A percentile compares a stretch with the other conserved stretches of the same genome.
Evolutionary conservation across 1,139 yeast species (phyloP).

Genomic region (Blastobotrys ciferrii): DNA sequence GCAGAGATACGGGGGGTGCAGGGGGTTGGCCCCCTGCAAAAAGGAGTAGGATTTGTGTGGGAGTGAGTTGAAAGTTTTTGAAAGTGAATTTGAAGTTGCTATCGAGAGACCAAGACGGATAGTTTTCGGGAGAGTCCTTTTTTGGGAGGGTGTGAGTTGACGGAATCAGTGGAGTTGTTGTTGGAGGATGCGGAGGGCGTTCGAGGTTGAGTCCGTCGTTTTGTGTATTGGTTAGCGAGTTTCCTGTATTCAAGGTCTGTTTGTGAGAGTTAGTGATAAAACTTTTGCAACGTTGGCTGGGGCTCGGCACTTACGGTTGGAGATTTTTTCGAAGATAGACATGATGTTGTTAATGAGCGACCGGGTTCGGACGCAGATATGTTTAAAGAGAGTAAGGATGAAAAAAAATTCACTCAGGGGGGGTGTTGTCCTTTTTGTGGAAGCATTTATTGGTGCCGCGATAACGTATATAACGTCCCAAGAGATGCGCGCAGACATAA

Average conservation of each 20-base stretch:
- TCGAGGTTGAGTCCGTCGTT: conserved; percentile 22
- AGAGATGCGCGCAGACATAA: neutral
- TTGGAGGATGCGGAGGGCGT: conserved; percentile 10
- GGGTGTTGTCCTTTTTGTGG: no score
- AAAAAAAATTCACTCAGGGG: neutral
- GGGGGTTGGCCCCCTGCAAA: no score
- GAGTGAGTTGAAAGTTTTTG: conserved; percentile 2
- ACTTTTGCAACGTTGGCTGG: neutral
- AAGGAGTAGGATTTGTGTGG: no score
- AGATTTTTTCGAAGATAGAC: conserved; percentile 17
- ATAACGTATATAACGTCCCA: neutral
- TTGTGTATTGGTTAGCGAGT: conserved; percentile 33
- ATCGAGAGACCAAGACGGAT: conserved; percentile 6
- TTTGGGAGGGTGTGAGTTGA: conserved; percentile 6
- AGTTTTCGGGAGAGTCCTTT: conserved; percentile 9
- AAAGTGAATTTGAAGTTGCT: neutral
- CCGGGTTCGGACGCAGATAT: neutral
- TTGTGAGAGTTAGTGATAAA: neutral
- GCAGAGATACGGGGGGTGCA: no score
- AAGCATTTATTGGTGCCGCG: no score
- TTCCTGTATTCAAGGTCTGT: conserved; percentile 32
- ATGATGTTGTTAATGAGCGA: neutral
- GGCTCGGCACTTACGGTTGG: conserved; percentile 13
- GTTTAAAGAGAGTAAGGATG: neutral
- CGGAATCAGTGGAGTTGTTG: conserved; percentile 11